Evolutionary conservation across 352 stramenopile genomes (phyloP), one percentile per base, ranked within the genome.

Genomic region (Peronospora belbahrii): DNA sequence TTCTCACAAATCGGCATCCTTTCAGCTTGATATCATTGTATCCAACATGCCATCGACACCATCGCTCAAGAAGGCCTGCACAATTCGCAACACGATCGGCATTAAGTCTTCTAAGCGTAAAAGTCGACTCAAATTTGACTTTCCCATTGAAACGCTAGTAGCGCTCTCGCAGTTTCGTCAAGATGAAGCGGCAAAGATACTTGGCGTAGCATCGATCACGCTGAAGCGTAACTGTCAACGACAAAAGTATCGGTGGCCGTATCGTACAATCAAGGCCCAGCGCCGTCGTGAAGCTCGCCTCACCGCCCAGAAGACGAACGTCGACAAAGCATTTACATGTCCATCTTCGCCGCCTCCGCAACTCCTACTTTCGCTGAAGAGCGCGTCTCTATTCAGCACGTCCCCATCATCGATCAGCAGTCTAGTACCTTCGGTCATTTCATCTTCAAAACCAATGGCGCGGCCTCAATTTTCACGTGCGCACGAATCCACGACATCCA

Each of bases 171-270:
- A 67, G 43, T 48, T 71, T 23, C 69, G 70, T 15, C 74, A 85
- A 59, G 67, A 82, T 14, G 54, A 83, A 49, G 74, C 74, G 2
- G 74, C 74, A 13, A 59, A 41, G 18, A 35, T 44, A 0, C 59
- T 85, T 0, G 51, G 49, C 1, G 64, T 83, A 11, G 52, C 74
- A 3, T 50, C 70, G 6, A 79, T 85, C 65, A 84, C 74, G 4
- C 67, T 86, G 50, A 84, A 83, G 62, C 74, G 70, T 42, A 82
- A 67, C 35, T 85, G 74, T 35, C 36, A 74, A 3, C 54, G 64
- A 1, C 59, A 20, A 10, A 44, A 70, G 18, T 70, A 83, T 33
- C 58, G 57, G 1, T 85, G 74, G 74, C 61, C 69, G 13, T 82
- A 78, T 33, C 64, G 67, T 6, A 62, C 44, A 9, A 52, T 70